Evolutionary conservation across 1,284 basidiomycete species (phyloP).

Genomic region (Irpex sp.): DNA sequence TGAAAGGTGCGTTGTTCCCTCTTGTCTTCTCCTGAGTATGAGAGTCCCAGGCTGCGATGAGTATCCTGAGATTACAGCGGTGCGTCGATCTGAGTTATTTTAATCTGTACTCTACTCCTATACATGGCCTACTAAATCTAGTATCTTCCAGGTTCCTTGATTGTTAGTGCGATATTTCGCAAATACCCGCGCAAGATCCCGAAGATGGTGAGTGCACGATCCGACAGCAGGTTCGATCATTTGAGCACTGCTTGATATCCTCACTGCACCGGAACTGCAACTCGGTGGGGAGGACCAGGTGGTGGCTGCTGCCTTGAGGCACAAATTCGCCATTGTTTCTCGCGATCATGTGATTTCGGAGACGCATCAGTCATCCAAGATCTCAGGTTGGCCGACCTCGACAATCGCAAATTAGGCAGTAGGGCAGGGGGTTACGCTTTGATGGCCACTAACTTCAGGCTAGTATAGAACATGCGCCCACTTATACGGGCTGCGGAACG

Average conservation of each 20-base stretch:
- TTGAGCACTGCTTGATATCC: neutral
- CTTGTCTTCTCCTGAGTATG: neutral
- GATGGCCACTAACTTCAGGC: constrained; percentile 8
- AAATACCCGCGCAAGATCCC: neutral
- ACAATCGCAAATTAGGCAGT: neutral
- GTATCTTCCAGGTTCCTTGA: neutral
- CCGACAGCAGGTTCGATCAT: constrained; percentile 4
- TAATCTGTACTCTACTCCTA: neutral
- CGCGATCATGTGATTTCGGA: constrained; percentile 11
- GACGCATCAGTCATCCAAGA: constrained; percentile 2
- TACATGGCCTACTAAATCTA: neutral
- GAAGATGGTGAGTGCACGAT: neutral
- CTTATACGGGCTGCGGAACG: constrained; percentile 13
- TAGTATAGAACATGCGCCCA: neutral
- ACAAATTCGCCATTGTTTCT: constrained; percentile 5
- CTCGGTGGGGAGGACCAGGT: neutral
- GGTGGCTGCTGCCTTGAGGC: constrained; percentile 12
- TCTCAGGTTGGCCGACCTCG: neutral
- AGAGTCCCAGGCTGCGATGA: constrained; percentile 2
- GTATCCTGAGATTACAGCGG: neutral
- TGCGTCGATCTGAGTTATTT: neutral
- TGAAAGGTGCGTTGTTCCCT: neutral
- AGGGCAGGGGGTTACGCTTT: constrained; percentile 10
- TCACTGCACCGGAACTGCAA: constrained; percentile 1
- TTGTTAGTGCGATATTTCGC: neutral